phyloP scores from a whole-genome alignment of 1,139 yeast genomes.

The Yamadazyma siamensis region DNA sequence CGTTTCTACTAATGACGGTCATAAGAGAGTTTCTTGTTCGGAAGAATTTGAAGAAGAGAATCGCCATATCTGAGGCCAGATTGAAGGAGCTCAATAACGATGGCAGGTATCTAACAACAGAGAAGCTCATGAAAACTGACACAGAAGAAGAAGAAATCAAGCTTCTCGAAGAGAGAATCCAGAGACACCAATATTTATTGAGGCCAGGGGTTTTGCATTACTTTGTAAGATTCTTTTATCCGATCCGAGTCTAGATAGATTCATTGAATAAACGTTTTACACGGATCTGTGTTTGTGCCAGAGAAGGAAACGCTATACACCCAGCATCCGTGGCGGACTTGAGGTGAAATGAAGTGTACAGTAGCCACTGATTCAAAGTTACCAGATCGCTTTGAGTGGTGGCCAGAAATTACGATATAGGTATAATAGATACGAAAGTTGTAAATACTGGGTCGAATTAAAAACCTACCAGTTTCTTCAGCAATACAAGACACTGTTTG shows the following conservation, averaged over 20 bases:
- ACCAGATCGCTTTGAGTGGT: too few species aligned
- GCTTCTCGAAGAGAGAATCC: slow-evolving; percentile 17
- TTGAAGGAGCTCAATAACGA: slow-evolving; percentile 7
- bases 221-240: slow-evolving; percentile 21
- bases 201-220: slow-evolving; percentile 8
- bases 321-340: too few species aligned
- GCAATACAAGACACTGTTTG: too few species aligned
- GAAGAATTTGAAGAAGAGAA: slow-evolving; percentile 14
- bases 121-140: slow-evolving; percentile 9
- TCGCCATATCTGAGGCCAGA: slow-evolving; percentile 5
- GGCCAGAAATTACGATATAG: too few species aligned
- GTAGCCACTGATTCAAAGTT: too few species aligned
- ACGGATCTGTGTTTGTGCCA: too few species aligned
- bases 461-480: too few species aligned
- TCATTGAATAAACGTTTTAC: too few species aligned
- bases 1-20: slow-evolving; percentile 24
- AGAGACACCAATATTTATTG: slow-evolving; percentile 19
- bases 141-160: slow-evolving; percentile 11
- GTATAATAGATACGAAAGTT: too few species aligned
- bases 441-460: too few species aligned
- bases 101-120: slow-evolving; percentile 13
- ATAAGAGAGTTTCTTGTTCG: slow-evolving; percentile 31
- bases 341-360: too few species aligned
- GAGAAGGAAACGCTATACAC: too few species aligned
- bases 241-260: slow-evolving; percentile 22